Conservation (phyloP, 805 yeast genomes). For the Yamadazyma akitaensis region DNA sequence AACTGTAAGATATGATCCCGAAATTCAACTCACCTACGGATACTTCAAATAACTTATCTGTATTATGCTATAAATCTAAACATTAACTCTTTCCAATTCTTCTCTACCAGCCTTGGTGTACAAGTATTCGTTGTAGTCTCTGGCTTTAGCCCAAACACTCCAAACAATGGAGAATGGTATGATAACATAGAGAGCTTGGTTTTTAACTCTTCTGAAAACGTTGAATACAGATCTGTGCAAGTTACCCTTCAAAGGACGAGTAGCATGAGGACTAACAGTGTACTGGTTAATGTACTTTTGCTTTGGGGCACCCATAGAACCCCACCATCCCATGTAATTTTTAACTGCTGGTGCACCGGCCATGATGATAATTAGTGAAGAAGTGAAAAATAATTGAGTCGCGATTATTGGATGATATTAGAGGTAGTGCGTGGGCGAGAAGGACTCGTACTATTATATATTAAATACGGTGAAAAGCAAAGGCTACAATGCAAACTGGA, state of each 20-base stretch:
- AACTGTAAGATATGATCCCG: neutral
- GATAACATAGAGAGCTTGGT: slow-evolving; percentile 74
- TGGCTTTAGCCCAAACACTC: slow-evolving; percentile 82
- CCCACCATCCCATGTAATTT: slow-evolving; percentile 98
- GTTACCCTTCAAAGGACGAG: slow-evolving; percentile 85
- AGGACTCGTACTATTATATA: neutral
- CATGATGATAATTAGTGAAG: slow-evolving; percentile 13
- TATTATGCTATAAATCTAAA: slow-evolving; percentile 16
- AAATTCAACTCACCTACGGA: neutral
- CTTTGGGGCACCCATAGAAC: slow-evolving; percentile 79
- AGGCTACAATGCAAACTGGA: too few relatives aligned
- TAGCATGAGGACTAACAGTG: slow-evolving; percentile 91
- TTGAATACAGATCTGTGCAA: slow-evolving; percentile 85
- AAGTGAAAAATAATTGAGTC: slow-evolving; percentile 2
- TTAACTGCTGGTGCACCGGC: slow-evolving; percentile 48
- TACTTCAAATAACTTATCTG: neutral
- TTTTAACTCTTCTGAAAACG: slow-evolving; percentile 88
- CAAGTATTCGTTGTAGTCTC: slow-evolving; percentile 88
- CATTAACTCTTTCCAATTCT: slow-evolving; percentile 72
- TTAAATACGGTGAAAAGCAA: too few relatives aligned
- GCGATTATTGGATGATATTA: slow-evolving; percentile 10
- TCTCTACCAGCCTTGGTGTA: slow-evolving; percentile 98
- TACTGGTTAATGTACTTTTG: slow-evolving; percentile 86
- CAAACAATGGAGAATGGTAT: slow-evolving; percentile 80
- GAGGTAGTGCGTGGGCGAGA: neutral